phyloP scores from a whole-genome alignment of 345 rosid species.

The Mercurialis annua region DNA sequence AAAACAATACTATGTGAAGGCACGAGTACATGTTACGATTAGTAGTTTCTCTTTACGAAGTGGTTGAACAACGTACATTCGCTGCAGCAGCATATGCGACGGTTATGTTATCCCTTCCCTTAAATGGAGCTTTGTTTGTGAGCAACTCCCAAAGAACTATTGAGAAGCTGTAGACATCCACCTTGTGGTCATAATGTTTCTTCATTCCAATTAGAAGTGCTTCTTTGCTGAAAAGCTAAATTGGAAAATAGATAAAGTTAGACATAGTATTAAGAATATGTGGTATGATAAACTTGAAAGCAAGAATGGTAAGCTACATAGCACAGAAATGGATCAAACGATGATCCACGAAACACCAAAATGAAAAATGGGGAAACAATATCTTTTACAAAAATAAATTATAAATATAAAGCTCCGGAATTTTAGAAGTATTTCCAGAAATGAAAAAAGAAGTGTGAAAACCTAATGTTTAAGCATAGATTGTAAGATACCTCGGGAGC shows the following conservation, averaged over 20 bases:
- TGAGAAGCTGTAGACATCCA: constrained; percentile 66
- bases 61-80: constrained; percentile 30
- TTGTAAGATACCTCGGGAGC: constrained; percentile 77
- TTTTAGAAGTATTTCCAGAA: no score
- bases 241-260: constrained; percentile 8
- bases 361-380: constrained; percentile 8
- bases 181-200: constrained; percentile 65
- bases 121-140: constrained; percentile 49
- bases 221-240: constrained; percentile 45
- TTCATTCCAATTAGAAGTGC: constrained; percentile 38
- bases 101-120: constrained; percentile 19
- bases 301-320: not conserved
- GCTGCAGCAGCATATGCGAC: constrained; percentile 39
- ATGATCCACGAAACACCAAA: no score
- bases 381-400: no score
- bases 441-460: no score
- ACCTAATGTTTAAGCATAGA: no score
- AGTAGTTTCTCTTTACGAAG: not conserved
- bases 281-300: not conserved
- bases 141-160: constrained; percentile 64
- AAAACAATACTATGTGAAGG: not conserved
- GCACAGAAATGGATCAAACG: no score
- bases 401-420: no score
- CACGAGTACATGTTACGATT: not conserved
- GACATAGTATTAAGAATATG: not conserved